Evolutionary conservation across 2,329 filamentous ascomycete genomes (phyloP).

Genomic region (Pyrenochaeta sp.): DNA sequence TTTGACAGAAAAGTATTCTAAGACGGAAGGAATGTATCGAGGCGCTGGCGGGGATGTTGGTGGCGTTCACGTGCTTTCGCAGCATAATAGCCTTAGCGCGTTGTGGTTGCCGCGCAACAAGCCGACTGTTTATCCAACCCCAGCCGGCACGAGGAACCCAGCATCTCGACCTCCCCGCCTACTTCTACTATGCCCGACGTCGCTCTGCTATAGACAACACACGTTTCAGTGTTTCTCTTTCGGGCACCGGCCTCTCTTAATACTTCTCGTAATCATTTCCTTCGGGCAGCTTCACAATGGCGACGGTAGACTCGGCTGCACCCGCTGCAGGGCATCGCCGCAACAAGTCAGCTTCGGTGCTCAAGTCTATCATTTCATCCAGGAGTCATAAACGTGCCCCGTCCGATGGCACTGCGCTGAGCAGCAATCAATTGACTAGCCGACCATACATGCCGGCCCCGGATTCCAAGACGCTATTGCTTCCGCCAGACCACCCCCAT

Average conservation of each 20-base stretch:
- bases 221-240: slow-evolving; percentile 23
- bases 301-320: slow-evolving; percentile 29
- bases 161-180: slow-evolving; percentile 19
- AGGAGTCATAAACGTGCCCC: slow-evolving; percentile 60
- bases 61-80: slow-evolving; percentile 1
- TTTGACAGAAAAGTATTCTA: too few relatives aligned
- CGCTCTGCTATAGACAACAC: slow-evolving; percentile 33
- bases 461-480: slow-evolving; percentile 49
- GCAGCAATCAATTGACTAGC: slow-evolving; percentile 23
- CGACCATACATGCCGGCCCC: slow-evolving; percentile 37
- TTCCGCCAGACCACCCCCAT: slow-evolving; percentile 62
- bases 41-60: too few relatives aligned
- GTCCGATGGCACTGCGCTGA: slow-evolving; percentile 49
- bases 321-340: slow-evolving; percentile 45
- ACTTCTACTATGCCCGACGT: slow-evolving; percentile 29
- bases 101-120: slow-evolving; percentile 22
- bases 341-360: slow-evolving; percentile 53
- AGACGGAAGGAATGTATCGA: too few relatives aligned
- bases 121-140: slow-evolving; percentile 23
- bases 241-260: slow-evolving; percentile 12
- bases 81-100: slow-evolving; percentile 11
- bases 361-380: slow-evolving; percentile 63
- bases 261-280: slow-evolving; percentile 10
- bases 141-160: slow-evolving; percentile 16
- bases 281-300: slow-evolving; percentile 25